A percentile compares a stretch with the other conserved stretches of the same genome.
Evolutionary conservation across 176 grass and related monocot genomes (phyloP).

Genomic region (Musa troglodytarum): DNA sequence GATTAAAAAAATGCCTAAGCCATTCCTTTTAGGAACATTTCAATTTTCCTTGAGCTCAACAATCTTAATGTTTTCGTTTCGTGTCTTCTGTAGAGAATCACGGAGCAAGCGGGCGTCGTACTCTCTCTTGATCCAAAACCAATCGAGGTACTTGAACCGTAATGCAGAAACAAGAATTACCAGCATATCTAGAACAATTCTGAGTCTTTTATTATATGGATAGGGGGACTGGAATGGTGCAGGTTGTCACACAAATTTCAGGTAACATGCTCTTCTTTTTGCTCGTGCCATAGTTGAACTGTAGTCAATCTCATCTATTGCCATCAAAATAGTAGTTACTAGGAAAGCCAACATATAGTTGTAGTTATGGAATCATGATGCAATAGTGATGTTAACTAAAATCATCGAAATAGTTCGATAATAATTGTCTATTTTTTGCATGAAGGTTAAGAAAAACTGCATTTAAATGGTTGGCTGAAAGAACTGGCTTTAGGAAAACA

Average conservation of each 20-base stretch:
- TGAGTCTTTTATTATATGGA: neutral
- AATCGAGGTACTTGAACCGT: conserved; percentile 62
- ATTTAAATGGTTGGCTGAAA: neutral
- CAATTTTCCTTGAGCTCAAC: neutral
- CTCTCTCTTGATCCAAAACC: conserved; percentile 95
- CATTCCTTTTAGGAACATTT: too few relatives aligned
- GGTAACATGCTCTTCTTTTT: conserved; percentile 28
- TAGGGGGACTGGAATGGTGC: conserved; percentile 99
- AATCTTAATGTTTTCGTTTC: conserved; percentile 22
- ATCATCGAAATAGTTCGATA: too few relatives aligned
- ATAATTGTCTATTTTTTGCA: too few relatives aligned
- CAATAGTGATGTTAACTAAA: too few relatives aligned
- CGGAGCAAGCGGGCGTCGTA: conserved; percentile 93
- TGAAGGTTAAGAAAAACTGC: too few relatives aligned
- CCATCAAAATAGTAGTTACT: too few relatives aligned
- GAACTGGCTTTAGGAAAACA: neutral
- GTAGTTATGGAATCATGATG: too few relatives aligned
- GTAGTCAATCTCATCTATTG: too few relatives aligned
- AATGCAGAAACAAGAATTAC: conserved; percentile 12
- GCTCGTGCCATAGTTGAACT: neutral
- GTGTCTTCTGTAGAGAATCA: conserved; percentile 72
- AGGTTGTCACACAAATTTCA: conserved; percentile 98
- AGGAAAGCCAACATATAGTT: too few relatives aligned
- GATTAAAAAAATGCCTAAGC: too few relatives aligned
- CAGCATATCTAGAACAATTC: conserved; percentile 7